phyloP scores from a whole-genome alignment of 2,329 filamentous ascomycete species.

The Colletotrichum limetticola region DNA sequence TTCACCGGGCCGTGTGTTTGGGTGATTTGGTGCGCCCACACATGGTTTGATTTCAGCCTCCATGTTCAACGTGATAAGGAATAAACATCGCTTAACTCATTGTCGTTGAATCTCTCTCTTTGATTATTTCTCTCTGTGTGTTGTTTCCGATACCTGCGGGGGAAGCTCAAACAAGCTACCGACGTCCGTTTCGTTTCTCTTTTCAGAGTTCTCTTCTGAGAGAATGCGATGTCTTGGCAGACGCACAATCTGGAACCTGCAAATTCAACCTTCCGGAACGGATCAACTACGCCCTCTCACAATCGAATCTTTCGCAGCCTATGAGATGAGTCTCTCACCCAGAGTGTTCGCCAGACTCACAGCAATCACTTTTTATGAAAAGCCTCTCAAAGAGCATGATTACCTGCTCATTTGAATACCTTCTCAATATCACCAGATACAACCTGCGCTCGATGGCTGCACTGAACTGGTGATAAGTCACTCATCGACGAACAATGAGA shows the following conservation, averaged over 20 bases:
- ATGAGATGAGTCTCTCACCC: not conserved
- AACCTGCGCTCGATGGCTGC: not conserved
- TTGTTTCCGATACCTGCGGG: not conserved
- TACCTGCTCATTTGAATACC: not conserved
- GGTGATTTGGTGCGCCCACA: not conserved
- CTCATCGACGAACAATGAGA: not conserved
- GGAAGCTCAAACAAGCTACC: not conserved
- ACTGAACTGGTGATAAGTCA: not conserved
- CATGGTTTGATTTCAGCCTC: not conserved
- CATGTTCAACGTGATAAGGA: not conserved
- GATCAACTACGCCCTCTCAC: not conserved
- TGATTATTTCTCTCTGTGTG: not conserved
- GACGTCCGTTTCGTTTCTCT: not conserved
- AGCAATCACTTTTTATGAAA: not conserved
- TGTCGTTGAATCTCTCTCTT: not conserved
- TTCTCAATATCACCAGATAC: not conserved
- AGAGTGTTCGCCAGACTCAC: not conserved
- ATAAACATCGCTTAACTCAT: not conserved
- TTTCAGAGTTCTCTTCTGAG: not conserved
- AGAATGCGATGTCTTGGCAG: constrained; percentile 29
- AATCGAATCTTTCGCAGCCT: not conserved
- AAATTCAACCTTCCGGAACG: not conserved
- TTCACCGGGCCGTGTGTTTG: constrained; percentile 8
- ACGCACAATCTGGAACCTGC: not conserved
- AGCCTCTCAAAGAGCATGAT: not conserved